Percentiles rank a stretch among this genome's conserved stretches.
phyloP scores from a whole-genome alignment of 2,329 filamentous ascomycete genomes.

The Diaporthe ilicicola region DNA sequence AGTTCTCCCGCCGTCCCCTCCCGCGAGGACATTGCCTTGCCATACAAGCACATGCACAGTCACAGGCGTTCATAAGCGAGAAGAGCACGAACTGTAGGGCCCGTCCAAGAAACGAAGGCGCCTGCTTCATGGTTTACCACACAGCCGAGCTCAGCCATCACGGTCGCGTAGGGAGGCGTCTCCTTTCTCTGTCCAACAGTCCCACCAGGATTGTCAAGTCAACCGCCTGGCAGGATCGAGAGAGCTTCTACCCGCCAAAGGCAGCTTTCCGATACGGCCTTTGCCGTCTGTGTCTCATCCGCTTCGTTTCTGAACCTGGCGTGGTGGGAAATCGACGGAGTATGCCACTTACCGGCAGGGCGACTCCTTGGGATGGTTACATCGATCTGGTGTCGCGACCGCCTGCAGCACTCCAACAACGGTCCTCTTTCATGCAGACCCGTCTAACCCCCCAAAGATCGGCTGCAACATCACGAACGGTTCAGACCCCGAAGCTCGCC shows the following conservation, averaged over 20 bases:
- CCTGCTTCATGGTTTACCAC: not conserved
- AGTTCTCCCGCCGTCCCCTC: not conserved
- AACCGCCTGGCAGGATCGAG: slow-evolving; percentile 28
- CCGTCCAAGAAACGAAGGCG: not conserved
- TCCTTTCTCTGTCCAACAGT: slow-evolving; percentile 23
- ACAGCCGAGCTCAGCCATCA: slow-evolving; percentile 17
- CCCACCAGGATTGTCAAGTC: slow-evolving; percentile 30
- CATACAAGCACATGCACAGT: not conserved
- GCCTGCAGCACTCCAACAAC: slow-evolving; percentile 11
- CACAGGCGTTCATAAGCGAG: slow-evolving; percentile 17
- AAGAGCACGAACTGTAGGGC: not conserved
- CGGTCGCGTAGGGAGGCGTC: not conserved
- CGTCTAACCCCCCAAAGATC: slow-evolving; percentile 2
- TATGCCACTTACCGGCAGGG: slow-evolving; percentile 18
- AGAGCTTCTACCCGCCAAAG: slow-evolving; percentile 21
- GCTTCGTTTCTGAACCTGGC: slow-evolving; percentile 12
- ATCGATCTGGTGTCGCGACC: slow-evolving; percentile 24
- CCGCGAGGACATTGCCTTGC: not conserved
- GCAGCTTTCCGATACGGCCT: slow-evolving; percentile 27
- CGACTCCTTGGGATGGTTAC: slow-evolving; percentile 16
- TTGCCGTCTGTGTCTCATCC: slow-evolving; percentile 26
- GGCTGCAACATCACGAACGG: slow-evolving; percentile 18
- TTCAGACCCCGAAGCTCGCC: slow-evolving; percentile 18
- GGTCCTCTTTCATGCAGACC: slow-evolving; percentile 18
- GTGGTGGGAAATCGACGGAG: not conserved